Conservation (phyloP, 257 asterid genomes). For the Petunia axillaris region DNA sequence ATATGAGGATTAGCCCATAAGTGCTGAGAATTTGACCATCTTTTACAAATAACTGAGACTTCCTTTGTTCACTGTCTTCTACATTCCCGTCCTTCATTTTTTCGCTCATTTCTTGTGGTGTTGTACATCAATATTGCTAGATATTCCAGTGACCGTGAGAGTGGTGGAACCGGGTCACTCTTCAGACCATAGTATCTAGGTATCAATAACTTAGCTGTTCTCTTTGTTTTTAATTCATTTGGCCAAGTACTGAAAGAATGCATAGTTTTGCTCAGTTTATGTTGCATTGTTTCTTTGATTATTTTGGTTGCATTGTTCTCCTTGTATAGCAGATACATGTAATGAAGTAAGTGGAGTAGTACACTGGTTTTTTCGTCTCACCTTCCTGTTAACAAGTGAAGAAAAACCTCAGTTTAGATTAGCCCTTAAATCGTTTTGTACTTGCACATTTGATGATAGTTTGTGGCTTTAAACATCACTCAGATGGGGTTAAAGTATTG, state of each 20-base stretch:
- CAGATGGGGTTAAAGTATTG: background rate
- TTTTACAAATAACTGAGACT: background rate
- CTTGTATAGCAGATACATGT: background rate
- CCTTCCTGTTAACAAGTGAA: background rate
- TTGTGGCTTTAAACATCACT: background rate
- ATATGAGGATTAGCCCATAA: background rate
- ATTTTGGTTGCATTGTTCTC: background rate
- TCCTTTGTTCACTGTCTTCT: background rate
- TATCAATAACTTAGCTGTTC: background rate
- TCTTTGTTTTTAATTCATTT: background rate
- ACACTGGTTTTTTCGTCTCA: background rate
- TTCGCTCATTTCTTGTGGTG: background rate
- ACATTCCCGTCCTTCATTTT: background rate
- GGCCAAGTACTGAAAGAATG: background rate
- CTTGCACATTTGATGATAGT: background rate
- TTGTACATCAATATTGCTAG: background rate
- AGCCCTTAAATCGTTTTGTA: slow-evolving; percentile 11
- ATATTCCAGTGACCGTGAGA: background rate
- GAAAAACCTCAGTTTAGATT: background rate
- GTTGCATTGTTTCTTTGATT: too few species aligned
- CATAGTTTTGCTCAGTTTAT: background rate
- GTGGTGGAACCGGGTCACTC: background rate
- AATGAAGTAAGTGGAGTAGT: background rate
- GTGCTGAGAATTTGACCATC: background rate
- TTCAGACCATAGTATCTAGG: background rate